These are phyloP conservation scores for Lunasporangiospora selenospora DNA, from an alignment of 192 early-diverging fungal species.

Conservation along the genomic window DNA sequence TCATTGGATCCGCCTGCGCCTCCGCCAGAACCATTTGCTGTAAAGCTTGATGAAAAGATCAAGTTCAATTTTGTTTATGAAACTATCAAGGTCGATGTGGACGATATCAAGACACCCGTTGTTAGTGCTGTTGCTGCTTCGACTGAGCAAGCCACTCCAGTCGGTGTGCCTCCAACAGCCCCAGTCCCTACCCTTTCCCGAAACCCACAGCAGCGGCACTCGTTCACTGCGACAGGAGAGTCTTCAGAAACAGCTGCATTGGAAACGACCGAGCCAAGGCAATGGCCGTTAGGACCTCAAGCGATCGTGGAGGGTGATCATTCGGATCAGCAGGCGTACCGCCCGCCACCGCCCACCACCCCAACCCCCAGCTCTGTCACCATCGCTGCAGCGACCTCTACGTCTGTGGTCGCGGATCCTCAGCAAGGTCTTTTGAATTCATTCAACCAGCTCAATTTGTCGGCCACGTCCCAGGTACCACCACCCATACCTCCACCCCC, in stretches of 20 bases:
- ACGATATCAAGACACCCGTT: constrained; percentile 23
- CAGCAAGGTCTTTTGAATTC: neutral
- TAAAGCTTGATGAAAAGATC: constrained; percentile 14
- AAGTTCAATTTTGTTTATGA: too few relatives aligned
- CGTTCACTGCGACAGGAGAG: neutral
- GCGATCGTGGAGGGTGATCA: too few relatives aligned
- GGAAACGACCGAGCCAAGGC: neutral
- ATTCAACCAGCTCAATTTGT: neutral
- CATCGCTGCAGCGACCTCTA: neutral
- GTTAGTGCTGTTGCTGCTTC: constrained; percentile 4
- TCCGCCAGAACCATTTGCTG: constrained; percentile 6
- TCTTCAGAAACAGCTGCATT: neutral
- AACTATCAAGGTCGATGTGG: constrained; percentile 31
- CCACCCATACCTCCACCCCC: neutral
- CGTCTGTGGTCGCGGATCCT: neutral
- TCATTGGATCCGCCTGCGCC: too few relatives aligned
- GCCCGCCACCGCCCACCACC: too few relatives aligned
- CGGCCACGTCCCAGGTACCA: neutral
- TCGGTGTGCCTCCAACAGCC: neutral
- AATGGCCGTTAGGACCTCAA: too few relatives aligned
- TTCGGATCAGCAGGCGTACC: too few relatives aligned
- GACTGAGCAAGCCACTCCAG: neutral
- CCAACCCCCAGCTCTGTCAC: neutral
- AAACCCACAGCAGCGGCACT: constrained; percentile 29
- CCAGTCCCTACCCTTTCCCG: neutral